Evolutionary conservation across 257 asterid genomes (phyloP).

Genomic region (Jasminum sambac): DNA sequence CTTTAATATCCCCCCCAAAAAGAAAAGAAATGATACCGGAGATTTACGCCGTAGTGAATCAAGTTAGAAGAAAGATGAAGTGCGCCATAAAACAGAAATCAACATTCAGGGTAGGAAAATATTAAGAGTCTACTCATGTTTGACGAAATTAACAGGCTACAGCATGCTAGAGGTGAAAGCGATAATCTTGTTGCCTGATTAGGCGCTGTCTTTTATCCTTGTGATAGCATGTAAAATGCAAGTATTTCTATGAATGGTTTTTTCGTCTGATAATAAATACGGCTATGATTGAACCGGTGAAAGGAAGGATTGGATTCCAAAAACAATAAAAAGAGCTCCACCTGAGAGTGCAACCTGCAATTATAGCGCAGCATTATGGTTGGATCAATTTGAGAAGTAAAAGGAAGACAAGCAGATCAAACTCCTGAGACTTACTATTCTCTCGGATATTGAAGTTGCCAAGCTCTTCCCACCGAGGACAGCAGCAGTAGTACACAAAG

Average conservation of each 20-base stretch:
- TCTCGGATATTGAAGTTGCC: slow-evolving; percentile 89
- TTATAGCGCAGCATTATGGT: slow-evolving; percentile 17
- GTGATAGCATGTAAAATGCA: not conserved
- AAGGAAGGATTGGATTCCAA: slow-evolving; percentile 93
- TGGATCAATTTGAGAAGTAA: slow-evolving; percentile 3
- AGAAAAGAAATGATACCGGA: no score
- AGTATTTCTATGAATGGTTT: not conserved
- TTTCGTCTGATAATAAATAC: not conserved
- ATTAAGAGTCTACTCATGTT: not conserved
- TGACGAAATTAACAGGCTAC: not conserved
- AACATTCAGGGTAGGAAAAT: not conserved
- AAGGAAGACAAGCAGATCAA: not conserved
- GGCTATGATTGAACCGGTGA: slow-evolving; percentile 48
- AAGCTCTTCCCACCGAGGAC: slow-evolving; percentile 94
- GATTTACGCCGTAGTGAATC: no score
- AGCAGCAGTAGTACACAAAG: slow-evolving; percentile 93
- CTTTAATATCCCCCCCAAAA: not conserved
- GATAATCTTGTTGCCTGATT: not conserved
- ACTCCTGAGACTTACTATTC: slow-evolving; percentile 51
- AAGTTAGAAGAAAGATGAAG: not conserved
- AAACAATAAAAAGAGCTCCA: slow-evolving; percentile 85
- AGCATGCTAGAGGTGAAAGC: not conserved
- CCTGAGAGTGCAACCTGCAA: slow-evolving; percentile 84
- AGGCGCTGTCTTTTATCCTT: not conserved
- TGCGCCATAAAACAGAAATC: not conserved